These are phyloP conservation scores for Didymella segeticola DNA, from an alignment of 2,329 filamentous ascomycete genomes.

Conservation along the genomic window DNA sequence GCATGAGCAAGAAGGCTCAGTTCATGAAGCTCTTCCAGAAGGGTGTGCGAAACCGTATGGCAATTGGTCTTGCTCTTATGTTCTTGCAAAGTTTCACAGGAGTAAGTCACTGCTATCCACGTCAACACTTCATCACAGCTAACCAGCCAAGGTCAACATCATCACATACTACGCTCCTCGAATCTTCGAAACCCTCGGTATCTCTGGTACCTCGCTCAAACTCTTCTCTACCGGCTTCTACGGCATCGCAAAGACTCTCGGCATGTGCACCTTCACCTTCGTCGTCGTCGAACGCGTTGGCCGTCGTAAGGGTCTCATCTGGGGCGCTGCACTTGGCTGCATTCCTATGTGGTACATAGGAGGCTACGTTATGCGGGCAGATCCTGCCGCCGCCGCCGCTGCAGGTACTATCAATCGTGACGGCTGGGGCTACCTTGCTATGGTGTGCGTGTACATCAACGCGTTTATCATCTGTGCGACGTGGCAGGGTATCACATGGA, in stretches of 20 bases:
- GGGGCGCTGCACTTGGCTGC: conserved; percentile 58
- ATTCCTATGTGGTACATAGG: conserved; percentile 61
- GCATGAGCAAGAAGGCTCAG: conserved; percentile 37
- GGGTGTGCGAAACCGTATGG: conserved; percentile 49
- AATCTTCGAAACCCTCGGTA: conserved; percentile 54
- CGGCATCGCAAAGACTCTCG: conserved; percentile 51
- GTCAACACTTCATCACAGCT: neutral
- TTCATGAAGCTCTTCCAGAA: conserved; percentile 49
- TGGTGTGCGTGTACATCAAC: conserved; percentile 63
- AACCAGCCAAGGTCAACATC: conserved; percentile 36
- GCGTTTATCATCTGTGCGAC: conserved; percentile 59
- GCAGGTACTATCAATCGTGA: conserved; percentile 52
- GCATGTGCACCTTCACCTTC: conserved; percentile 51
- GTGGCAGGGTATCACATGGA: conserved; percentile 53
- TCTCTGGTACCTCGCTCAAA: conserved; percentile 50
- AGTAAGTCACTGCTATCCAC: conserved; percentile 20
- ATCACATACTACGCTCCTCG: conserved; percentile 48
- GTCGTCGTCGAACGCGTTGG: conserved; percentile 51
- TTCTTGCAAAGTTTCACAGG: conserved; percentile 48
- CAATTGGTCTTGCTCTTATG: conserved; percentile 49
- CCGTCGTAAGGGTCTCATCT: conserved; percentile 53
- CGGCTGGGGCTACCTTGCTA: conserved; percentile 60
- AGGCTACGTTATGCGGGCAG: conserved; percentile 60
- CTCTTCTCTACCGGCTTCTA: conserved; percentile 61
- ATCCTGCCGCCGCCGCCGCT: conserved; percentile 55